Evolutionary conservation across 2,329 filamentous ascomycete species (phyloP), one percentile per base, ranked within the genome.

Genomic region (Colletotrichum sp.): DNA sequence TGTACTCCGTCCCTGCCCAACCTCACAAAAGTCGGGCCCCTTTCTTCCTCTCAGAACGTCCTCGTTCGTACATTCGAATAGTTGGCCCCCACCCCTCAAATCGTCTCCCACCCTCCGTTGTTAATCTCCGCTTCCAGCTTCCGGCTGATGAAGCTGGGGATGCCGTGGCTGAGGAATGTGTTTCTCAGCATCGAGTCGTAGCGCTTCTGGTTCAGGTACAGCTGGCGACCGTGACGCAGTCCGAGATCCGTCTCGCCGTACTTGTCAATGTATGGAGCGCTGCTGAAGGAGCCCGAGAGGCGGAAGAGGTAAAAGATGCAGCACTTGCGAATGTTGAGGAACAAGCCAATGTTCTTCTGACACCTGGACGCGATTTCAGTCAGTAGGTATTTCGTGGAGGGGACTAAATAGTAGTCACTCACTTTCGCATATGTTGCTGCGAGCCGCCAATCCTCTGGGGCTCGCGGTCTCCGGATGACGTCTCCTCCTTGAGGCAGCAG

Each of bases 301-400:
- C 93, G 91, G 84, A 98, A 95, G 69, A 98, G 87, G 83, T 98
- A 98, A 74, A 98, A 91, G 54, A 98, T 92, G 78, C 93, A 95
- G 85, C 97, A 98, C 86, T 98, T 98, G 77, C 97, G 94, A 78
- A 99, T 96, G 82, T 98, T 98, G 83, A 99, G 93, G 86, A 97
- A 98, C 38, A 98, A 87, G n/a, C 97, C 97, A 62, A 98, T 92
- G 78, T 95, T 95, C 75, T 92, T 91, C 80, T 97, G 95, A 83
- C 96, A 98, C 79, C 95, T 97, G 76, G 75, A 33, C 67, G 29
- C 54, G 16, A 33, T 15, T 69, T 82, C 78, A 82, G 79, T 73
- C 69, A 76, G 66, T 16, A 18, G 66, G 68, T 63, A 1, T 34
- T 27, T 29, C 8, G 9, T 54, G 36, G 55, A 8, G 29, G 51